Conservation (phyloP, 1,139 yeast species). For the Wickerhamomyces sp. region DNA sequence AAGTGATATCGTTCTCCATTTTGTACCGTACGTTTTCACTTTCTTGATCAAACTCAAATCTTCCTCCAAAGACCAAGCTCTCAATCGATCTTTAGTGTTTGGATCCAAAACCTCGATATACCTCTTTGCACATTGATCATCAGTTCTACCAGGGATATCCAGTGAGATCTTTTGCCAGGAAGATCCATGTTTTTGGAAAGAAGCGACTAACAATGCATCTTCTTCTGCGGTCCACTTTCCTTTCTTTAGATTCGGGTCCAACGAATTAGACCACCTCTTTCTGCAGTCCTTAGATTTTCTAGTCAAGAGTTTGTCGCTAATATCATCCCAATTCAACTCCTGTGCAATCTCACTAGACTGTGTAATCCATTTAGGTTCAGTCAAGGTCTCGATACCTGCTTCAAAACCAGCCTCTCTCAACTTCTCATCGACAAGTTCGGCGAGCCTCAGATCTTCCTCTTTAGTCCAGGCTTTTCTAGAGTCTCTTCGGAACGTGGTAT, state of each 20-base stretch:
- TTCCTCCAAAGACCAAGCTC: constrained; percentile 78
- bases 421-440: constrained; percentile 32
- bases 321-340: constrained; percentile 62
- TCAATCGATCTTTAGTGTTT: constrained; percentile 63
- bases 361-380: constrained; percentile 23
- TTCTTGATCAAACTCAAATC: constrained; percentile 62
- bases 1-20: constrained; percentile 79
- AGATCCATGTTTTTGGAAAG: constrained; percentile 67
- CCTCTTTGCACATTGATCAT: constrained; percentile 91
- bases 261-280: constrained; percentile 72
- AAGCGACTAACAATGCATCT: constrained; percentile 59
- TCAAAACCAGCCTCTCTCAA: constrained; percentile 26
- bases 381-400: constrained; percentile 28
- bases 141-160: constrained; percentile 79
- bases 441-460: constrained; percentile 53
- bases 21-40: constrained; percentile 75
- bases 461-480: constrained; percentile 65
- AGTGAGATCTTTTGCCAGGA: constrained; percentile 82
- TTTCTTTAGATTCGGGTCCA: constrained; percentile 75
- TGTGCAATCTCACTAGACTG: constrained; percentile 26
- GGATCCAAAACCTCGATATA: constrained; percentile 89
- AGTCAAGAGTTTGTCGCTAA: constrained; percentile 41
- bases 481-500: constrained; percentile 61
- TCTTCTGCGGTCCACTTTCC: constrained; percentile 91
- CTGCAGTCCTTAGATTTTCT: constrained; percentile 67